phyloP scores from a whole-genome alignment of 768 basidiomycete species.

The Cystoderma amianthinum region DNA sequence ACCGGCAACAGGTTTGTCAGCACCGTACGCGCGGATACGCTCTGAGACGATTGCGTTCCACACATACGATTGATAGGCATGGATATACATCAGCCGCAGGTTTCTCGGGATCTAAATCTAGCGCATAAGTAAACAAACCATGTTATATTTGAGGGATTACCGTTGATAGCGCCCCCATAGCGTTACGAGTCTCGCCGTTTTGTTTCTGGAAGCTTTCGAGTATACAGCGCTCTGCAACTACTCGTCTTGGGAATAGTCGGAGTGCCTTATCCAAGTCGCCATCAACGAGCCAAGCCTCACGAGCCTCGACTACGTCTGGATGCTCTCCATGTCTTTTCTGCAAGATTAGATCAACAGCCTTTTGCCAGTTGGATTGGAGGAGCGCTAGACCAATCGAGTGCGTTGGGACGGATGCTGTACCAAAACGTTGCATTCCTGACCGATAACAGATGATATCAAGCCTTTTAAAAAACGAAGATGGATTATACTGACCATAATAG shows the following conservation, averaged over 20 bases:
- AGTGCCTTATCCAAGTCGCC: constrained; percentile 76
- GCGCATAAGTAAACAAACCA: neutral
- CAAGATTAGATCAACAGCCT: constrained; percentile 78
- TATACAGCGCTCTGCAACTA: constrained; percentile 90
- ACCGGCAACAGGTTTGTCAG: constrained; percentile 69
- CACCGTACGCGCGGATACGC: constrained; percentile 74
- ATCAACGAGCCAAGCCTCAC: constrained; percentile 86
- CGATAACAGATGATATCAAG: constrained; percentile 5
- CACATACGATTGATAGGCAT: constrained; percentile 97
- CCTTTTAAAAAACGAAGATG: too few relatives aligned
- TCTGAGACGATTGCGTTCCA: constrained; percentile 98
- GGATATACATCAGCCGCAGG: constrained; percentile 94
- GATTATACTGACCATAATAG: constrained; percentile 77
- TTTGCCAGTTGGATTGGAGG: constrained; percentile 85
- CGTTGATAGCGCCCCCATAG: constrained; percentile 81
- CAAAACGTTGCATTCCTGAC: constrained; percentile 96
- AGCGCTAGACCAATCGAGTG: constrained; percentile 91
- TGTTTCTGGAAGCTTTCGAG: constrained; percentile 86
- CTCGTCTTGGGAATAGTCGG: constrained; percentile 80
- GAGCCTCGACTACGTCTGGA: constrained; percentile 78
- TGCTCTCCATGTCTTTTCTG: constrained; percentile 85
- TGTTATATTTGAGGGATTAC: constrained; percentile 31
- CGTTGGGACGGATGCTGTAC: constrained; percentile 92
- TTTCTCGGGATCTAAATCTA: constrained; percentile 81
- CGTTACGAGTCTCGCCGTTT: constrained; percentile 70